Conservation (phyloP, 306 rosid genomes). For the Comarum palustre region DNA sequence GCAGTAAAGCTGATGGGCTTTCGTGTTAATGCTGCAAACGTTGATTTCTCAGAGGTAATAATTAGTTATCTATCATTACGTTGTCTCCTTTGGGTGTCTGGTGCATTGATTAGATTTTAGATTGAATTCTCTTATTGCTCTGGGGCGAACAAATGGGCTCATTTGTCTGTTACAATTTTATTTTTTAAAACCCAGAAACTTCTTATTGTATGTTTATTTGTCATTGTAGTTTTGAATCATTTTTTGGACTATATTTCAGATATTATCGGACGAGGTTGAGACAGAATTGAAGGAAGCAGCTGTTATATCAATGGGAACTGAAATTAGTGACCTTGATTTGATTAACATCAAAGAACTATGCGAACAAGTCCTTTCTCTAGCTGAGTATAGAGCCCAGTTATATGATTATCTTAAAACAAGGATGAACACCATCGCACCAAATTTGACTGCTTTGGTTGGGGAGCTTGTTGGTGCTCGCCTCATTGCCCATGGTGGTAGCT, state of each 20-base stretch:
- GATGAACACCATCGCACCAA: slow-evolving; percentile 93
- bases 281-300: slow-evolving; percentile 72
- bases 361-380: slow-evolving; percentile 85
- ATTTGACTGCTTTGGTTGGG: slow-evolving; percentile 89
- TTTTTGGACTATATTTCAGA: slow-evolving; percentile 30
- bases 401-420: slow-evolving; percentile 80
- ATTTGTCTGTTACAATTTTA: background rate
- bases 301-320: slow-evolving; percentile 95
- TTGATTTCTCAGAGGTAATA: slow-evolving; percentile 87
- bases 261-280: slow-evolving; percentile 78
- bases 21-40: slow-evolving; percentile 71
- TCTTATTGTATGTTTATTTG: background rate
- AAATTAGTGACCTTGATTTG: slow-evolving; percentile 89
- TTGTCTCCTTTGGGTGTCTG: background rate
- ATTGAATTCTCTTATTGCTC: background rate
- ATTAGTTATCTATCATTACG: background rate
- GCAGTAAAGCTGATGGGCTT: slow-evolving; percentile 89
- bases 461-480: slow-evolving; percentile 99
- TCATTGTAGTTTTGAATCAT: slow-evolving; percentile 3
- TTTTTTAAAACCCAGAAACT: background rate
- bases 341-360: slow-evolving; percentile 71
- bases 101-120: background rate
- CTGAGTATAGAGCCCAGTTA: slow-evolving; percentile 84
- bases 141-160: background rate
- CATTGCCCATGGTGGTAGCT: slow-evolving; percentile 91